Base-by-base conservation (phyloP, 169 alveolate genomes). In the Ichthyophthirius multifiliis region DNA sequence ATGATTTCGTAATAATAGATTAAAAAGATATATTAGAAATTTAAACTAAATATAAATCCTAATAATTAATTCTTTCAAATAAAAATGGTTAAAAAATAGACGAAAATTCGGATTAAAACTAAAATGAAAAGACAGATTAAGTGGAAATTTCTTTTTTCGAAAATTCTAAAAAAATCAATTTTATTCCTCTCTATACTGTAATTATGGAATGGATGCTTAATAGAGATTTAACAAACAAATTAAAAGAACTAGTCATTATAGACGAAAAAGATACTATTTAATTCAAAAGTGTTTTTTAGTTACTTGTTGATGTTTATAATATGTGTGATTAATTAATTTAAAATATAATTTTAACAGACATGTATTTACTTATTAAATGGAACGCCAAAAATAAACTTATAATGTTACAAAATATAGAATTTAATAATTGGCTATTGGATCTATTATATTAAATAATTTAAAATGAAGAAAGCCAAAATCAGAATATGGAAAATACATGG, bases 151-250 rank as follows among this genome's bases (percentile, higher is more conserved):
- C n/a, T n/a, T n/a, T n/a, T n/a, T n/a, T n/a, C n/a, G n/a, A n/a
- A n/a, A n/a, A n/a, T n/a, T n/a, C n/a, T n/a, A n/a, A n/a, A 6
- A 6, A n/a, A 4, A 45, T 9, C 18, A 13, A 45, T 13, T 45
- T 6, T 45, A 4, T n/a, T 15, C 77, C 77, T 13, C 62, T 67
- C 0, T 67, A 67, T 41, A 44, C 41, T 2, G 43, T 62, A 0
- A 39, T 67, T 16, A 67, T 67, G 27, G 77, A 67, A 39, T 67
- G 77, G 77, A 37, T 39, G 2, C 37, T 67, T 3, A 37, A 37
- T 16, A 67, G 30, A n/a, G 77, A 41, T 67, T 10, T 18, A 12
- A 67, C 13, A 18, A n/a, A 0, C 5, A 16, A 39, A 35, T 4
- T 67, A 4, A 37, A 67, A 5, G 63, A 67, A 0, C 35, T 37